Evolutionary conservation across 106 monocot species (phyloP), one percentile per base, ranked within the genome.

Genomic region (Dendrobium catenatum): DNA sequence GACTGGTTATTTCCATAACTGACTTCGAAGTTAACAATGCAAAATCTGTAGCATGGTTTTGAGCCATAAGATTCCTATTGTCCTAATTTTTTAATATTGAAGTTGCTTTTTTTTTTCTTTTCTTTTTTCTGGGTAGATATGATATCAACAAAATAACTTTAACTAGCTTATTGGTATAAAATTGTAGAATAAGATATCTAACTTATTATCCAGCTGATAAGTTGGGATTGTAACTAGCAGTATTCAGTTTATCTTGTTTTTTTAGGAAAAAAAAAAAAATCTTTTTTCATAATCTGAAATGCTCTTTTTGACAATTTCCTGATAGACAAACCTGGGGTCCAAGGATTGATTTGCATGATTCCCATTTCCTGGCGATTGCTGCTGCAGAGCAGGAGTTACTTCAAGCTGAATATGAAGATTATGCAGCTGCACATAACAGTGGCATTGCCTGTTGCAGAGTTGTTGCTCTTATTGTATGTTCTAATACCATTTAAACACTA

Each of bases 361-460:
- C 92, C 72, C 94, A 86, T 83, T 97, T 92, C 77, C 75, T 94
- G 7, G 94, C 92, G 29, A 86, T 97, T 84, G 86, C 96, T 64
- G 84, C 93, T 76, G 91, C 89, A 82, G 90, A 96, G 83, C 92
- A 94, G 67, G 88, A 92, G 80, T 73, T 96, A 31, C 87, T 96
- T 20, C 85, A 86, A 80, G 89, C 85, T 44, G 94, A 97, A 41
- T 97, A 90, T 84, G 92, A 94, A 56, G 86, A 94, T 74, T 94
- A 92, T 81, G 18, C 90, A 27, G 80, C 84, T 40, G 79, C 86
- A 64, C 86, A 84, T 86, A 86, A 81, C 68, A 90, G 79, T 84
- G 84, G 88, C 40, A 87, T 88, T 77, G 81, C 89, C n/a, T 94
- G 88, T 85, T 96, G 96, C 77, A 87, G 92, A 77, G 77, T 86